phyloP scores from a whole-genome alignment of 2,329 filamentous ascomycete genomes.

The Fusarium sp. region DNA sequence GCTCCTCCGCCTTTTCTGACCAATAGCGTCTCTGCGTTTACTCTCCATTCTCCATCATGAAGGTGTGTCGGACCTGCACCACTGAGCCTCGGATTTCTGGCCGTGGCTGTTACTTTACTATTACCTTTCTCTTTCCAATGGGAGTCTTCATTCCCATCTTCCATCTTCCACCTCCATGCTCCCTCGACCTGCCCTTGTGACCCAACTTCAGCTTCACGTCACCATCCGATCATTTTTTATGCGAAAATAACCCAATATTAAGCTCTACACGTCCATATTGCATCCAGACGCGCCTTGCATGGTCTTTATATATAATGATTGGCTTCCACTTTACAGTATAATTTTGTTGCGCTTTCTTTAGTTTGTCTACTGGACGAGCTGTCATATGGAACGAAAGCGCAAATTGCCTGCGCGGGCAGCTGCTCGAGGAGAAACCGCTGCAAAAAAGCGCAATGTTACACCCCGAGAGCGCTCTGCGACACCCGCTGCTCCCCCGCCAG shows the following conservation, averaged over 20 bases:
- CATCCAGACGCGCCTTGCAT: constrained; percentile 45
- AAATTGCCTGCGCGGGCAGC: constrained; percentile 72
- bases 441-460: constrained; percentile 69
- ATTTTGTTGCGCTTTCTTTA: constrained; percentile 27
- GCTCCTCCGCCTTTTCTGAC: constrained; percentile 12
- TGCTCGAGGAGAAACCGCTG: constrained; percentile 67
- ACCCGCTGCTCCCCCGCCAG: constrained; percentile 54
- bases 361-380: constrained; percentile 22
- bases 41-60: constrained; percentile 37
- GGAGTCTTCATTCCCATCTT: constrained; percentile 31
- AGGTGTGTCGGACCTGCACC: constrained; percentile 29
- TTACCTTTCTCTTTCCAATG: constrained; percentile 32
- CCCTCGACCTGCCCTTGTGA: constrained; percentile 12
- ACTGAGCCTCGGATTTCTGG: constrained; percentile 38
- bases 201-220: constrained; percentile 20
- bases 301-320: constrained; percentile 50
- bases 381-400: constrained; percentile 71
- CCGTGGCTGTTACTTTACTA: constrained; percentile 34
- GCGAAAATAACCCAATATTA: background rate
- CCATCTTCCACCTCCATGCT: constrained; percentile 32
- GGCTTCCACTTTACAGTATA: constrained; percentile 37
- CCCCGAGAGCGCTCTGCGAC: constrained; percentile 65
- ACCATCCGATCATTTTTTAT: background rate
- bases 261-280: constrained; percentile 26
- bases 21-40: constrained; percentile 24